Base-by-base conservation (phyloP, 2,329 filamentous ascomycete genomes). In the Monilinia laxa region DNA sequence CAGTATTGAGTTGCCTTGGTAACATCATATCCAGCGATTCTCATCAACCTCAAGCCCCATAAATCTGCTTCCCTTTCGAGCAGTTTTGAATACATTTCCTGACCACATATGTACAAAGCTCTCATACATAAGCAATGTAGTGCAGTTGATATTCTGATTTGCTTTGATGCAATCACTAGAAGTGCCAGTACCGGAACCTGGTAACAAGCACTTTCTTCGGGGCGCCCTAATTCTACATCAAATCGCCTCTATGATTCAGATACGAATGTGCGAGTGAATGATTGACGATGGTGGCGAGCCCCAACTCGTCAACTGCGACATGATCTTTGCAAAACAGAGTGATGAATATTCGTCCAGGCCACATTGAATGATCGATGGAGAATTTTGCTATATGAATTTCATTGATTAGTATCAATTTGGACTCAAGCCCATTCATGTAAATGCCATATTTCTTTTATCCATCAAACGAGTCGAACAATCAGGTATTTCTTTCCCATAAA, bases 331-430 rank as follows among this genome's bases (percentile, higher is more conserved):
- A 12, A 18, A 3, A 9, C 6, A 23, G 45, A 10, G 38, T 16
- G 23, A 58, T 58, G 40, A 58, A 58, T 7, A 28, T 58, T 18
- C 56, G 31, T n/a, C 35, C 56, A 58, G 56, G 56, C 35, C 20
- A 58, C 1, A 11, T 5, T 18, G 35, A 58, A 58, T 42, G 35
- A 23, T 58, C 56, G n/a, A n/a, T n/a, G n/a, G 14, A 23, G n/a
- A 47, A 6, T n/a, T 16, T 23, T 4, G 23, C 38, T 47, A 14
- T 42, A 25, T 18, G 23, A 11, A 25, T 47, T 18, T 2, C 18
- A 23, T 40, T 11, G 6, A 31, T 56, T 23, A 56, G 54, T n/a
- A 23, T 23, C 54, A 40, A 38, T 56, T 10, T 14, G 2, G 11
- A 56, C 40, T n/a, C 4, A 6, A 56, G 3, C 16, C 0, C 38